These are phyloP conservation scores for Pyrenula aspistea DNA, from an alignment of 495 filamentous ascomycete genomes.

Conservation along the genomic window DNA sequence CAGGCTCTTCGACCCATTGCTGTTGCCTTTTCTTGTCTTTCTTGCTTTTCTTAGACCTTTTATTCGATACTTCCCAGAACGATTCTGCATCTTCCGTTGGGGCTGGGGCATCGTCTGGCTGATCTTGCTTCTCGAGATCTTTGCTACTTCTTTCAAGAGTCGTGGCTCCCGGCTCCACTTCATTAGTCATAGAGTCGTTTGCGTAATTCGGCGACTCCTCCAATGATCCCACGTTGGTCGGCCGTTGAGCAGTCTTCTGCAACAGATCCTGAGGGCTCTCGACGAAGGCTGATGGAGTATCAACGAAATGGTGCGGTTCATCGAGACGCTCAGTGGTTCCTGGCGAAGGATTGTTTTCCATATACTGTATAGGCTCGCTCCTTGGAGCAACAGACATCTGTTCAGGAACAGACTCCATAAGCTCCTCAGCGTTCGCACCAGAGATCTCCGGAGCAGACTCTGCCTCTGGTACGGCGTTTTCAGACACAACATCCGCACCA, in stretches of 20 bases:
- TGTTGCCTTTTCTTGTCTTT: slow-evolving; percentile 9
- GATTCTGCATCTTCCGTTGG: slow-evolving; percentile 6
- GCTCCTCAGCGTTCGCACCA: background rate
- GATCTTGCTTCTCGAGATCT: background rate
- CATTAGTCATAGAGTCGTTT: background rate
- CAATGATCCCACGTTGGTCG: background rate
- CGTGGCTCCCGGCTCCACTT: background rate
- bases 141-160: background rate
- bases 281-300: background rate
- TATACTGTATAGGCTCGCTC: background rate
- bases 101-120: background rate
- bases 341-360: background rate
- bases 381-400: background rate
- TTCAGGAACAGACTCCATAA: background rate
- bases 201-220: background rate
- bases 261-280: background rate
- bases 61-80: slow-evolving; percentile 5
- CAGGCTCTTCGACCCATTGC: background rate
- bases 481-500: background rate
- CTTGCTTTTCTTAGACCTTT: slow-evolving; percentile 22
- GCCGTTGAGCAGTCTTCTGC: background rate
- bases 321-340: background rate
- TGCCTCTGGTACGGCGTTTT: background rate
- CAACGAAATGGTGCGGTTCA: background rate
- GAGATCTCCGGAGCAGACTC: background rate